Evolutionary conservation across 371 early-diverging fungal genomes (phyloP), one percentile per base, ranked within the genome.

Genomic region (Mucor irregularis): DNA sequence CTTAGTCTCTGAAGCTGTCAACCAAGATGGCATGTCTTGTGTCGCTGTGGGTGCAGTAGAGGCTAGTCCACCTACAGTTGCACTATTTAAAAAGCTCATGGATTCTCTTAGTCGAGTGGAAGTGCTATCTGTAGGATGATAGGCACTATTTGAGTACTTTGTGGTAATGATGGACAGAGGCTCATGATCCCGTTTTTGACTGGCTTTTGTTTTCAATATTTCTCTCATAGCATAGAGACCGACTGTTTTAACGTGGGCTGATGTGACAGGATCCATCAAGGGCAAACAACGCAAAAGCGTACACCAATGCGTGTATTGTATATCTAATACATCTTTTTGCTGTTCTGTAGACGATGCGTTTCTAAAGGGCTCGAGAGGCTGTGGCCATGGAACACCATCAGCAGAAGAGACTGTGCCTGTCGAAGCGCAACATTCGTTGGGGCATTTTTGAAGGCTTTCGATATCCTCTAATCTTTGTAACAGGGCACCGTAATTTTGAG

Each of bases 261-360:
- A 62, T 8, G 75, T 52, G 5, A 46, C 53, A 8, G 69, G 42
- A 30, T 64, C 69, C 65, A 69, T 58, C 17, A 59, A 26, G 2
- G 75, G 75, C 17, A 74, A 37, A 31, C 72, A 74, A 0, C 72
- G 61, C 58, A 74, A 49, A 28, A 74, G 48, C 5, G 72, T 71
- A 28, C 75, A 74, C 75, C 75, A 74, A 29, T 71, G 64, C 0
- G 65, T 51, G 42, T 74, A 74, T n/a, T 61, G 58, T 21, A 34
- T 42, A 24, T 54, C 58, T 31, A 61, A 28, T 5, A 53, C 25
- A 9, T 60, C 53, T 17, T 52, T 28, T 8, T 21, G 19, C 14
- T 42, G 39, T 0, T 52, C 33, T 28, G 1, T 17, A 30, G 3
- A 29, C 1, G 47, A 39, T 1, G 35, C 7, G 7, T 49, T 16